Conservation (phyloP, 495 filamentous ascomycete genomes). For the Penicillium ucsense region DNA sequence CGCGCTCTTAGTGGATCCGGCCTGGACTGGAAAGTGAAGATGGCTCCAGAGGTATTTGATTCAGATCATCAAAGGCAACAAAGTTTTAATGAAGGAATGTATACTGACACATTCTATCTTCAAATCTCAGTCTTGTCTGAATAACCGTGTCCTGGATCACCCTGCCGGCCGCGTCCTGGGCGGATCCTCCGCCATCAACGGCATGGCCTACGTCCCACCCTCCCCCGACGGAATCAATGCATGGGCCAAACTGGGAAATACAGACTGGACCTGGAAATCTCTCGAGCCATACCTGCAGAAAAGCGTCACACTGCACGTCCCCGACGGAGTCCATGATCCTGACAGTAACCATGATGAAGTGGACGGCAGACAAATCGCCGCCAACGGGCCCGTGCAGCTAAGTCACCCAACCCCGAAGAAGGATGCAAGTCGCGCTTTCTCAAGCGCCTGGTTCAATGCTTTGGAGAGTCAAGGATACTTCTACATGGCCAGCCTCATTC, state of each 20-base stretch:
- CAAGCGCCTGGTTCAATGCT: slow-evolving; percentile 18
- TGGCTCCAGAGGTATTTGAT: slow-evolving; percentile 34
- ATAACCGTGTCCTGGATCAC: slow-evolving; percentile 14
- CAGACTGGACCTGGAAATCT: slow-evolving; percentile 41
- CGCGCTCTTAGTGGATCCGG: slow-evolving; percentile 29
- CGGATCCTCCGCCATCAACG: slow-evolving; percentile 28
- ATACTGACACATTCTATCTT: background rate
- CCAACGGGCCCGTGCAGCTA: slow-evolving; percentile 14
- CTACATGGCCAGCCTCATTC: slow-evolving; percentile 5
- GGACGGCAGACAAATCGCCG: background rate
- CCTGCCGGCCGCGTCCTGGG: slow-evolving; percentile 22
- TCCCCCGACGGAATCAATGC: slow-evolving; percentile 38
- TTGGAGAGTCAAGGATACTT: slow-evolving; percentile 11
- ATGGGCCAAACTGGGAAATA: slow-evolving; percentile 46
- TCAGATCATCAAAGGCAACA: too few relatives aligned
- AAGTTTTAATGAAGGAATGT: too few relatives aligned
- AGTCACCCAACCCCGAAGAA: slow-evolving; percentile 12
- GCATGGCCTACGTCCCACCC: slow-evolving; percentile 15
- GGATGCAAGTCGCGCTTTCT: background rate
- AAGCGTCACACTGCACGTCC: slow-evolving; percentile 2
- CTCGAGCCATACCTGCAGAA: slow-evolving; percentile 35
- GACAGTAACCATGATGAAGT: background rate
- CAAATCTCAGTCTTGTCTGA: slow-evolving; percentile 10
- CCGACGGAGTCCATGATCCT: background rate
- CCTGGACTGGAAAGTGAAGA: slow-evolving; percentile 46